These are phyloP conservation scores for Bisporella sp. DNA, from an alignment of 2,329 filamentous ascomycete genomes.

Conservation along the genomic window DNA sequence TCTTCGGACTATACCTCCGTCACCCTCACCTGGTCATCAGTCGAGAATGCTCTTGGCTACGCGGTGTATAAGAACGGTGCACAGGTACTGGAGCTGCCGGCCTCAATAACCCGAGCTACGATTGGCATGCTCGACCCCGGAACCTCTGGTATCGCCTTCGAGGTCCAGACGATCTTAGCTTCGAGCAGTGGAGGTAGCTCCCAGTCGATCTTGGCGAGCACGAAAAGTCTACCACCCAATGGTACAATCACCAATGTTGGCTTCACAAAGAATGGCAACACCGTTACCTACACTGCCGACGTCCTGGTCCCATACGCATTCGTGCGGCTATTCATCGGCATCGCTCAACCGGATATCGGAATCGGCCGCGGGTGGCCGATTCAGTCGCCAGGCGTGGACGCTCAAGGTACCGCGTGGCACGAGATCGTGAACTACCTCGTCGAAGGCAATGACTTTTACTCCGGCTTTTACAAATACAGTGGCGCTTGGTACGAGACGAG, in stretches of 20 bases:
- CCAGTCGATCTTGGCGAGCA: not conserved
- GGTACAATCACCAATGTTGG: not conserved
- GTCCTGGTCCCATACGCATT: conserved; percentile 3
- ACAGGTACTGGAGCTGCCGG: not conserved
- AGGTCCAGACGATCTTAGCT: not conserved
- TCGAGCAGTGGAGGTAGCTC: not conserved
- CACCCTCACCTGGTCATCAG: conserved; percentile 4
- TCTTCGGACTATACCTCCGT: conserved; percentile 7
- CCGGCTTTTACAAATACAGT: not conserved
- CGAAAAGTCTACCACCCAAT: not conserved
- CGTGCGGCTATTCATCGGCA: not conserved
- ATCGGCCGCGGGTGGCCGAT: not conserved
- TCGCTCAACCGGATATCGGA: not conserved
- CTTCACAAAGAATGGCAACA: not conserved
- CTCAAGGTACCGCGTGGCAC: too few species aligned
- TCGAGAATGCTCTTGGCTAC: conserved; percentile 5
- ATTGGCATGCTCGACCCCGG: not conserved
- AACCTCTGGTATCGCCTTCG: not conserved
- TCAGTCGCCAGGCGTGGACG: too few species aligned
- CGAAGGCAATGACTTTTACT: not conserved
- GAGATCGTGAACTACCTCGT: too few species aligned
- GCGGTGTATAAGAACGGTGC: not conserved
- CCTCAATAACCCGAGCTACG: not conserved
- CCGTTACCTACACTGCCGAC: not conserved
- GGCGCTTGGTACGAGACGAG: not conserved